Conservation (phyloP, 1,284 basidiomycete species). For the Ceratorhiza oryzae-sativae region DNA sequence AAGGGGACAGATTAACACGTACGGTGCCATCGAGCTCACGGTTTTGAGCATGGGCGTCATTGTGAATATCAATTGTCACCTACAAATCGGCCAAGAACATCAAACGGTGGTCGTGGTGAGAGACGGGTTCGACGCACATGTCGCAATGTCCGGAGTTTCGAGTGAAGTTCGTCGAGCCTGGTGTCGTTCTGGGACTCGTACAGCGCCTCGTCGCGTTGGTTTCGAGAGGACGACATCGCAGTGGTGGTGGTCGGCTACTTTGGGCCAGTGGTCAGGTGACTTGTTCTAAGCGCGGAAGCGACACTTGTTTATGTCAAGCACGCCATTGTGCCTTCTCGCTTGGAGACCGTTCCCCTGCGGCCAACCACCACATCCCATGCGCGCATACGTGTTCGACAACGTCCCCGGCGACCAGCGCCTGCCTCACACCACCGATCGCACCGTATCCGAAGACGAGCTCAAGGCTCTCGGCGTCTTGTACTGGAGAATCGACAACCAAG, state of each 20-base stretch:
- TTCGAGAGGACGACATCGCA: conserved; percentile 36
- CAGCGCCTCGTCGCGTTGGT: conserved; percentile 41
- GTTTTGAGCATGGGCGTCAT: conserved; percentile 83
- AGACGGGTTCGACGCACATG: conserved; percentile 60
- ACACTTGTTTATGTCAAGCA: conserved; percentile 5
- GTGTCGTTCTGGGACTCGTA: conserved; percentile 84
- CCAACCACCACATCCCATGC: conserved; percentile 57
- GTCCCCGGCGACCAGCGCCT: conserved; percentile 77
- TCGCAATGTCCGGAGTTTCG: conserved; percentile 77
- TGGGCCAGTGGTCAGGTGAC: not conserved
- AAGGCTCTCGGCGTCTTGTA: conserved; percentile 65
- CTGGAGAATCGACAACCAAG: conserved; percentile 60
- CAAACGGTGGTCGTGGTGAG: conserved; percentile 38
- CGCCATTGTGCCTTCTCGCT: not conserved
- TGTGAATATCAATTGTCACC: conserved; percentile 81
- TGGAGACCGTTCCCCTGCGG: not conserved
- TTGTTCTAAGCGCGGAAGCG: not conserved
- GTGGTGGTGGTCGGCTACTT: not conserved
- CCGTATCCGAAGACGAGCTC: conserved; percentile 61
- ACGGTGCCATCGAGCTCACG: conserved; percentile 75
- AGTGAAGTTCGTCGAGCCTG: conserved; percentile 77
- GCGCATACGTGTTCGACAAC: conserved; percentile 85
- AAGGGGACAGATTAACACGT: conserved; percentile 46
- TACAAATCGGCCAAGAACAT: conserved; percentile 46
- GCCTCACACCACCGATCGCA: conserved; percentile 63